Evolutionary conservation across 2,329 filamentous ascomycete genomes (phyloP).

Genomic region (Neophaeococcomyces mojaviensis): DNA sequence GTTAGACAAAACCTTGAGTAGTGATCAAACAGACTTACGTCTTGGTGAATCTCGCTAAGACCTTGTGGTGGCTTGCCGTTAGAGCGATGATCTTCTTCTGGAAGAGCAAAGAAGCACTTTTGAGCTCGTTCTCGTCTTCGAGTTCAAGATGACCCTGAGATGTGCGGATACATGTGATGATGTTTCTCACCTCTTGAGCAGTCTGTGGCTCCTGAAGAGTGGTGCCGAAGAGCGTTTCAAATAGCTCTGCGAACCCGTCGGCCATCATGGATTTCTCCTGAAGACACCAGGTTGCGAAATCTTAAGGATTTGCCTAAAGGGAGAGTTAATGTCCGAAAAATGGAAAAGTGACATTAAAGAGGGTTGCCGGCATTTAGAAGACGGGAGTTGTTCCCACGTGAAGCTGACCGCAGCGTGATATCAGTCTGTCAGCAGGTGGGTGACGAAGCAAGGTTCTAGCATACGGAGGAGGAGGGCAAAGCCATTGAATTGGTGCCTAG

Average conservation of each 20-base stretch:
- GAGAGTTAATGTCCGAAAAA: too few species aligned
- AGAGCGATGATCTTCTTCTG: slow-evolving; percentile 8
- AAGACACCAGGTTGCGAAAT: too few species aligned
- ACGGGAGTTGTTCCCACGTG: too few species aligned
- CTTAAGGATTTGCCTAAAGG: too few species aligned
- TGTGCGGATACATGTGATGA: slow-evolving; percentile 11
- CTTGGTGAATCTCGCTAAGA: slow-evolving; percentile 11
- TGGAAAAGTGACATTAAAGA: too few species aligned
- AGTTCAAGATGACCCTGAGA: slow-evolving; percentile 9
- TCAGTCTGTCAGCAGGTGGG: too few species aligned
- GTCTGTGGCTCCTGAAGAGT: slow-evolving; percentile 7
- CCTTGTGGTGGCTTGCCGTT: slow-evolving; percentile 5
- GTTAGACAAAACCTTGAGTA: background rate
- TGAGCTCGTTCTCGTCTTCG: slow-evolving; percentile 9
- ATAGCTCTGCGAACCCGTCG: slow-evolving; percentile 6
- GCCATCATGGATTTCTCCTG: too few species aligned
- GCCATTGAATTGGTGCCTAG: too few species aligned
- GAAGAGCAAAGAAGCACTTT: slow-evolving; percentile 2
- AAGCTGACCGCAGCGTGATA: too few species aligned
- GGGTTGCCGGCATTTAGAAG: too few species aligned
- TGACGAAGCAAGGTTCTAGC: too few species aligned
- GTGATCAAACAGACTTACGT: slow-evolving; percentile 6
- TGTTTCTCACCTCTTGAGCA: slow-evolving; percentile 12
- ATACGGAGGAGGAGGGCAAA: too few species aligned
- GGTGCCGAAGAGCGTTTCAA: slow-evolving; percentile 8